These are phyloP conservation scores for Aureobasidium sp. DNA, from an alignment of 2,329 filamentous ascomycete genomes.

Conservation along the genomic window DNA sequence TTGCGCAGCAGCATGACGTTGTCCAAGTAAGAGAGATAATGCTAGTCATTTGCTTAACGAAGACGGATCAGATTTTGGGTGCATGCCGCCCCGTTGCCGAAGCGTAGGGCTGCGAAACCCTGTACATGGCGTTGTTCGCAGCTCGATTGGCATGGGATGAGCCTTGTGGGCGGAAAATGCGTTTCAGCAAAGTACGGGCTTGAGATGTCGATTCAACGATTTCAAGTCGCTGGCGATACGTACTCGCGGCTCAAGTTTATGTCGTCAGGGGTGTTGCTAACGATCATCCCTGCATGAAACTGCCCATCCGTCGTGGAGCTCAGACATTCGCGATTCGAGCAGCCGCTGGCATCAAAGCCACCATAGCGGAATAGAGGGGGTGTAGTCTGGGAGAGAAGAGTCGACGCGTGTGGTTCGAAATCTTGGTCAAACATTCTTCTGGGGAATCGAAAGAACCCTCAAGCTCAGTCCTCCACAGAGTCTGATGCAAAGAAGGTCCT, in stretches of 20 bases:
- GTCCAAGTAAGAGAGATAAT: not conserved
- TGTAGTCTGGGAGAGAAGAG: not conserved
- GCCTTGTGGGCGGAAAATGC: not conserved
- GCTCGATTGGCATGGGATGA: not conserved
- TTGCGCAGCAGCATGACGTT: constrained; percentile 1
- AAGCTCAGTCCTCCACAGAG: not conserved
- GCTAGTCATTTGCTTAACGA: not conserved
- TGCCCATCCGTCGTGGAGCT: not conserved
- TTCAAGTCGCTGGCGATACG: not conserved
- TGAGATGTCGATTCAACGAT: not conserved
- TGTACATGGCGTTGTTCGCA: not conserved
- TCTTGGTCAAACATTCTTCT: not conserved
- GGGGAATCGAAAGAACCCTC: not conserved
- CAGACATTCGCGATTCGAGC: not conserved
- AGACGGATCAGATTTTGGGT: not conserved
- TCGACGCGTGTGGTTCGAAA: not conserved
- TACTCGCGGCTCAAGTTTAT: not conserved
- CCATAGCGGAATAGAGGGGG: not conserved
- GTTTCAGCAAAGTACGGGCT: not conserved
- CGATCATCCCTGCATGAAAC: constrained; percentile 2
- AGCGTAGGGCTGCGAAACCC: not conserved
- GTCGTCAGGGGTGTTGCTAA: not conserved
- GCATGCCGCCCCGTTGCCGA: not conserved
- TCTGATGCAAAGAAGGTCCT: not conserved
- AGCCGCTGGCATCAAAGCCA: not conserved